phyloP scores from a whole-genome alignment of 495 filamentous ascomycete species.

The Aspergillus biplanus region DNA sequence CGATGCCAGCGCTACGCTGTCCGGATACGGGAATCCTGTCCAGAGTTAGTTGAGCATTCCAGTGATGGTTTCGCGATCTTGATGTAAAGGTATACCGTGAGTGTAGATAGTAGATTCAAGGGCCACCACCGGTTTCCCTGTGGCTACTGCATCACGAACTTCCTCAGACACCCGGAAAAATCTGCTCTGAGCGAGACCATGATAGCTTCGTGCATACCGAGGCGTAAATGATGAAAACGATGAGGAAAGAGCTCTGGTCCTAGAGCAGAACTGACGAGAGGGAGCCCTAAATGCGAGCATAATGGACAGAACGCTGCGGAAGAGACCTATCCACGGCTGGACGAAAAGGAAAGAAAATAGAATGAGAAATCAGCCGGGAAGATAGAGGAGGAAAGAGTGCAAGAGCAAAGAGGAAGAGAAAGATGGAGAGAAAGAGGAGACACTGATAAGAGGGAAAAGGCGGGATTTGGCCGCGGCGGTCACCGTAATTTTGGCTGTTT shows the following conservation, averaged over 20 bases:
- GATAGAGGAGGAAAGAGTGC: not conserved
- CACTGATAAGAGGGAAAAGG: constrained; percentile 34
- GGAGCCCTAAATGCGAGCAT: constrained; percentile 39
- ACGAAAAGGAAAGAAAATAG: not conserved
- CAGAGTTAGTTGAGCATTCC: constrained; percentile 26
- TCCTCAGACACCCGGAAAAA: constrained; percentile 81
- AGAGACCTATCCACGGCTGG: not conserved
- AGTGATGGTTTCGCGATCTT: not conserved
- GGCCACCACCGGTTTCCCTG: constrained; percentile 81
- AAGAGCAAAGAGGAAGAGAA: constrained; percentile 4
- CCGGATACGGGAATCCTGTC: constrained; percentile 81
- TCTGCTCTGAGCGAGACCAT: constrained; percentile 46
- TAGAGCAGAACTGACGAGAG: constrained; percentile 28
- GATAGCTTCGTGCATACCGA: constrained; percentile 29
- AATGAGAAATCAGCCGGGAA: not conserved
- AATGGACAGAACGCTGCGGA: not conserved
- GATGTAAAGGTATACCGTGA: constrained; percentile 57
- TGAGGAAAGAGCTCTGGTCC: constrained; percentile 11
- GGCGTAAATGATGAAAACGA: not conserved
- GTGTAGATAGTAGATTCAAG: constrained; percentile 91
- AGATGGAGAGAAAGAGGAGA: constrained; percentile 14
- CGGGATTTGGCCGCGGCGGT: constrained; percentile 40
- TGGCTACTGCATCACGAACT: constrained; percentile 71
- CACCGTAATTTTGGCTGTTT: constrained; percentile 34
- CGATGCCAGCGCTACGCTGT: constrained; percentile 71